Evolutionary conservation across 441 rosid species (phyloP).

Genomic region (Pelargonium citronellum): DNA sequence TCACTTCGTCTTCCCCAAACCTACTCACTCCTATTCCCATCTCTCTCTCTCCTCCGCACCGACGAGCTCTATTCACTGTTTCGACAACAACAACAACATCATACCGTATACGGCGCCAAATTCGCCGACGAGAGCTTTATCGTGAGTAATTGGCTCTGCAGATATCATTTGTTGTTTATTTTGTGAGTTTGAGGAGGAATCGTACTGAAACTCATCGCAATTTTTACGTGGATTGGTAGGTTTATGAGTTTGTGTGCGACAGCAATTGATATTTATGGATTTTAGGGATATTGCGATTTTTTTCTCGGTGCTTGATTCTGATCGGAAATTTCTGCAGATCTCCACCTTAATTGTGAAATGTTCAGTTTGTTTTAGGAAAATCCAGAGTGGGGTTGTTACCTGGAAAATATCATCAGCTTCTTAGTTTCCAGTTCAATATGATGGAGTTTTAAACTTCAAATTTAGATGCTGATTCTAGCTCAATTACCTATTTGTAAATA

Average conservation of each 20-base stretch:
- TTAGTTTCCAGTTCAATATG: neutral
- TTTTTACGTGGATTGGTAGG: neutral
- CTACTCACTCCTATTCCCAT: too few relatives aligned
- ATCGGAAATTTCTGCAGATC: constrained; percentile 2
- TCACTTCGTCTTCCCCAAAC: constrained; percentile 4
- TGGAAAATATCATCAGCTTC: neutral
- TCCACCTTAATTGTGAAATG: constrained; percentile 1
- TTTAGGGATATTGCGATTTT: neutral
- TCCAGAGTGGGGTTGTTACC: neutral
- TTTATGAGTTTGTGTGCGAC: neutral
- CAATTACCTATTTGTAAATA: neutral
- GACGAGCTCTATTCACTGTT: neutral
- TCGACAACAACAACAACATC: neutral
- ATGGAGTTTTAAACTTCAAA: neutral
- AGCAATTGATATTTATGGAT: neutral
- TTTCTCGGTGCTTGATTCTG: neutral
- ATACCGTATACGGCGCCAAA: neutral
- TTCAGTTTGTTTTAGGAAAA: neutral
- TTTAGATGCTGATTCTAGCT: neutral
- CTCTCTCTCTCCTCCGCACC: neutral
- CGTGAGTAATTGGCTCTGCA: neutral
- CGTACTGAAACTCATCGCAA: neutral
- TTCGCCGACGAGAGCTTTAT: constrained; percentile 8
- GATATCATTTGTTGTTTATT: neutral
- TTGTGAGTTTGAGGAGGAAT: neutral